Evolutionary conservation across 129 eudicot genomes (phyloP).

Genomic region (Flaveria robusta): DNA sequence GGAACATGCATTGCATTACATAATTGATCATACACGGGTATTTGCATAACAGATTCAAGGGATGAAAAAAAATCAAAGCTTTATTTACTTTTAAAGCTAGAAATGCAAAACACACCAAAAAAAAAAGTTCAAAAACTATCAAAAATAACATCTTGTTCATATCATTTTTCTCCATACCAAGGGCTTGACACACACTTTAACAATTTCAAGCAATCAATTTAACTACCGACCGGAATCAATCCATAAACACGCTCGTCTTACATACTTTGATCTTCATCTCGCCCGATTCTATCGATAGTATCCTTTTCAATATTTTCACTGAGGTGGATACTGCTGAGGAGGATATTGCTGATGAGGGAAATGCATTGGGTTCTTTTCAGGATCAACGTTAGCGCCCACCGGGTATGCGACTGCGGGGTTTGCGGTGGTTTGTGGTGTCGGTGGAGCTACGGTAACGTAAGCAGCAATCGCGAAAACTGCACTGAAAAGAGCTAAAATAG

Average conservation of each 20-base stretch:
- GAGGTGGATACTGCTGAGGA: constrained; percentile 21
- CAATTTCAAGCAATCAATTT: too few relatives aligned
- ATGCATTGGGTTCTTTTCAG: constrained; percentile 15
- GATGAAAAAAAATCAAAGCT: background rate
- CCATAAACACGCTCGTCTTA: too few relatives aligned
- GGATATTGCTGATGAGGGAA: background rate
- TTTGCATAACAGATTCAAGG: too few relatives aligned
- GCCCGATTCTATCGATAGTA: background rate
- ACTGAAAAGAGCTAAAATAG: constrained; percentile 35
- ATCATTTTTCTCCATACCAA: background rate
- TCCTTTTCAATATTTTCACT: background rate
- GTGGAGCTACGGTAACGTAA: constrained; percentile 18
- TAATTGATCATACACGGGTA: too few relatives aligned
- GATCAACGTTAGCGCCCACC: constrained; percentile 19
- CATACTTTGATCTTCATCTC: too few relatives aligned
- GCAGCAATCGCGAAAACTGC: constrained; percentile 27
- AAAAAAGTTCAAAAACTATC: background rate
- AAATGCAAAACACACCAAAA: constrained; percentile 10
- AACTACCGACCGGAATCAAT: too few relatives aligned
- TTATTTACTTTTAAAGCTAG: background rate
- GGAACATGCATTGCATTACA: too few relatives aligned
- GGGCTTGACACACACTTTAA: too few relatives aligned
- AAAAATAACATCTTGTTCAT: background rate
- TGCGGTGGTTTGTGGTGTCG: constrained; percentile 8
- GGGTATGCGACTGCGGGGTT: constrained; percentile 11